These are phyloP conservation scores for Gymnopilus junonius DNA, from an alignment of 768 basidiomycete species.

Conservation along the genomic window DNA sequence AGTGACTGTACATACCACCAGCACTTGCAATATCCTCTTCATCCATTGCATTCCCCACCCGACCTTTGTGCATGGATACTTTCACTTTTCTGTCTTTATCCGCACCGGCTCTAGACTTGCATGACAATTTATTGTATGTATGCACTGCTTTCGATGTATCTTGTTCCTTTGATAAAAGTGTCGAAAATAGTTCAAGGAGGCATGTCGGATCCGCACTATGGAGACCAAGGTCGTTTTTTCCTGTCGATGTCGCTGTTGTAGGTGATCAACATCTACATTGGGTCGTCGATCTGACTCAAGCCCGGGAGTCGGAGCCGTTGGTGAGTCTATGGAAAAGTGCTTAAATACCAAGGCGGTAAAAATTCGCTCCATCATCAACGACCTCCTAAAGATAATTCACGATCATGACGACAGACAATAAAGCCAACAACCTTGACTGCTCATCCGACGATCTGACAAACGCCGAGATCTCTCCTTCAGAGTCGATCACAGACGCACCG, in stretches of 20 bases:
- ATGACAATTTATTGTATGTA: conserved; percentile 3
- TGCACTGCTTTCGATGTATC: neutral
- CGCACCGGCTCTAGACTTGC: neutral
- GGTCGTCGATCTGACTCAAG: neutral
- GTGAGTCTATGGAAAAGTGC: neutral
- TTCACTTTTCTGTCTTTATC: neutral
- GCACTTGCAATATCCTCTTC: neutral
- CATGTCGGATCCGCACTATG: neutral
- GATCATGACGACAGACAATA: conserved; percentile 1
- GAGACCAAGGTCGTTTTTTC: neutral
- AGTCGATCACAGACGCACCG: neutral
- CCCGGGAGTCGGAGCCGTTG: neutral
- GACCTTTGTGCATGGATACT: neutral
- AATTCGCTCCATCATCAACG: neutral
- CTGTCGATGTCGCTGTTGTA: neutral
- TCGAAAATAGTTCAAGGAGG: neutral
- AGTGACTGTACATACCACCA: neutral
- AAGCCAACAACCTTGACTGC: neutral
- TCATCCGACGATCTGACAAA: neutral
- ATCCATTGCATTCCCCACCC: neutral
- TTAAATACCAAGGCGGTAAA: neutral
- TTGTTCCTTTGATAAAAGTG: neutral
- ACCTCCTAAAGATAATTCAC: neutral
- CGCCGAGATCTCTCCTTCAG: neutral
- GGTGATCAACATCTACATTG: neutral